Evolutionary conservation across 1,284 basidiomycete species (phyloP), one percentile per base, ranked within the genome.

Genomic region (Volvariella volvacea): DNA sequence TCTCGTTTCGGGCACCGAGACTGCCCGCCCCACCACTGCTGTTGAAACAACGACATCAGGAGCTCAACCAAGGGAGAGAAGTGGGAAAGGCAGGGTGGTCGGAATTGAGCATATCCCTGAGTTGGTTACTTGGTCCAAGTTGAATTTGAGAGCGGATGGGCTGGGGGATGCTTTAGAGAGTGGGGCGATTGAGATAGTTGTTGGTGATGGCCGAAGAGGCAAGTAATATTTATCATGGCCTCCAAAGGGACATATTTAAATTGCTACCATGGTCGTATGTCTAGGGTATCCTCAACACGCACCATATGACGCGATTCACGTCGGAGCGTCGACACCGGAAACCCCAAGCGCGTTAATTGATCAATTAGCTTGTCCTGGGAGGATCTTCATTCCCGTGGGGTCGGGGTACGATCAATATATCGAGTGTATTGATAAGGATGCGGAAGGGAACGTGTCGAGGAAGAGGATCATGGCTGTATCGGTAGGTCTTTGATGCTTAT

Each of bases 371-470:
- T 63, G 65, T 1, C 92, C 92, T 0, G 95, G 95, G 1, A 70
- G 91, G 42, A 91, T 97, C 85, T 95, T 97, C 65, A 88, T 97
- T 42, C 94, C 94, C 1, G 85, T 97, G 4, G 92, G 92, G 4
- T 75, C 72, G 1, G n/a, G n/a, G n/a, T 55, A 64, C 22, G 52
- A 49, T 22, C 81, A 93, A 64, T 61, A 73, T 44, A 80, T 95
- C 41, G 68, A 78, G 56, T 80, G 88, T 55, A 70, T 94, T 7
- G 91, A 94, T 59, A 96, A 97, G 62, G 83, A 88, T 51, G 67
- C 56, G 25, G 48, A 81, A 0, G 94, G 94, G 0, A 70, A 71
- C 1, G 74, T 97, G 0, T 81, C 73, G 0, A 62, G 77, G 61
- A 76, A 71, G 48, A 70, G 78, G 53, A 65, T 95, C 1, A 92